Base-by-base conservation (phyloP, 2,329 filamentous ascomycete species). In the Alternaria sp. region DNA sequence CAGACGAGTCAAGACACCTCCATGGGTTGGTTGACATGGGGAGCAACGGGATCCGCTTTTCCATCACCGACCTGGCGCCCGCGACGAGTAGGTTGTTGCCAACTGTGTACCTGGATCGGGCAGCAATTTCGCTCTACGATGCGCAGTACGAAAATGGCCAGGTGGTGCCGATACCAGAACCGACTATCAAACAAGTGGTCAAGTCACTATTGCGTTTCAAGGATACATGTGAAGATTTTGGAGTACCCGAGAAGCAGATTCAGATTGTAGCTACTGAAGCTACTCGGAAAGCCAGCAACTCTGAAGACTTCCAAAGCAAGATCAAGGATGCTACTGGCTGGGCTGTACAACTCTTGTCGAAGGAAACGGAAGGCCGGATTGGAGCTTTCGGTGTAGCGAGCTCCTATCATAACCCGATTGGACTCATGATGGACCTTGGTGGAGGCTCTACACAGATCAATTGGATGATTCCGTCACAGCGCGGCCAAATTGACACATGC, bases 31-130 rank as follows among this genome's bases (percentile, higher is more conserved):
- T 79, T 63, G 76, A 79, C 47, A 78, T 79, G 76, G 76, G 76
- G 58, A 79, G 93, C 83, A 97, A 97, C 83, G 94, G 93, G 72
- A 95, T 97, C 73, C 92, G 94, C 59, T 97, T 97, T 84, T 95
- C 93, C 47, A 93, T 97, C 73, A 92, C 93, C 9, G 89, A 93
- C 69, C 85, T 96, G n/a, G 86, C 89, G 5, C 89, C 91, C 21
- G 87, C 89, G 5, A 87, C 84, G 43, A 86, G 91, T 23, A 90
- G 93, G 23, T 88, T 93, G 23, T 85, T 97, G 45, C 89, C 86
- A 17, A 94, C 91, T 25, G 73, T 97, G 59, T 96, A 93, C 80
- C 88, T 91, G 71, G 89, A 93, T 71, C 90, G 94, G 6, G 90
- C 89, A 10, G 87, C 86, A 21, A 96, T 97, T 61, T 97, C 93